Base-by-base conservation (phyloP, 768 basidiomycete genomes). In the Strobilomyces dryophilus region DNA sequence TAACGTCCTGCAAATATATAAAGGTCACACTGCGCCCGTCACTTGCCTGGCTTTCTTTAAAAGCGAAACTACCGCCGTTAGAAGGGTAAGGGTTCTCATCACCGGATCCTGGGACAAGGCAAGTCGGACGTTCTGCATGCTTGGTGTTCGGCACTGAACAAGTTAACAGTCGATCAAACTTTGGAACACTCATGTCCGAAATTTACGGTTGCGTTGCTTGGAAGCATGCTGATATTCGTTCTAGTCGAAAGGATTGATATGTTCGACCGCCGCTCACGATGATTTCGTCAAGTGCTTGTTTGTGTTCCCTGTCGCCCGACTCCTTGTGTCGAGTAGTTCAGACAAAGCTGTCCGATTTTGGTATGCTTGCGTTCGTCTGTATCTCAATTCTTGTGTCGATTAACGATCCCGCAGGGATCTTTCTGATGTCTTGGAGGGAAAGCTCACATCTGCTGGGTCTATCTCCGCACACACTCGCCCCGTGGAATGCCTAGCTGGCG, bases 81-180 rank as follows among this genome's bases (percentile, higher is more conserved):
- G 77, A 52, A 70, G 66, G 55, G 66, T 88, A 51, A 70, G 66
- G 56, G 66, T 88, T 8, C 71, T 99, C 35, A 79, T 98, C 57
- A 92, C 90, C 41, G 94, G 90, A 20, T 94, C 94, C 43, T 99
- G 97, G 97, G 97, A 99, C 67, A 85, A 82, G 71, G 90, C 82
- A 57, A 57, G 68, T 52, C 18, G 27, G 21, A 58, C 58, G 42
- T 47, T 49, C 2, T 39, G 21, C 37, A 7, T 29, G 6, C 21
- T 18, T 27, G 32, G 37, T 14, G 40, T 32, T 42, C 44, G 44
- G 6, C 34, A 55, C 52, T 58, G 60, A 53, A 59, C 55, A 51
- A 8, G 42, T 34, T 45, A 52, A 5, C 62, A 98, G 92, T 85
- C 85, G 0, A 90, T 99, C 69, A 87, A 83, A 66, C 52, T 95